phyloP scores from a whole-genome alignment of 2,329 filamentous ascomycete species.

The Paracoccidioides brasiliensis region DNA sequence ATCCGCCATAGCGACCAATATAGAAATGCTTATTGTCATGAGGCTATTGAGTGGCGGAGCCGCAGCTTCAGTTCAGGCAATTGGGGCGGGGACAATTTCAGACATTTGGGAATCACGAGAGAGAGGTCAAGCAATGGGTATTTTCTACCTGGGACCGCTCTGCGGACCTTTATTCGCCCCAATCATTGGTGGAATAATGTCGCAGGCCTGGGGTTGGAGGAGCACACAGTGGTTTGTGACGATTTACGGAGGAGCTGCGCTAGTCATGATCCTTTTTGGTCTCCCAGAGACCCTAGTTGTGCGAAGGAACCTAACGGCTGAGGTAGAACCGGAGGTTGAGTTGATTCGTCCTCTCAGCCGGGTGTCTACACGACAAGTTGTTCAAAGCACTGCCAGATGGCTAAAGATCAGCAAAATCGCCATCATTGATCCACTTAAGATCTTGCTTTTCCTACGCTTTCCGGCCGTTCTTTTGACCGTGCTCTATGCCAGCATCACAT shows the following conservation, averaged over 20 bases:
- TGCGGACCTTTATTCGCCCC: slow-evolving; percentile 62
- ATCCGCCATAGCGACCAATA: slow-evolving; percentile 54
- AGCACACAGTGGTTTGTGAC: slow-evolving; percentile 66
- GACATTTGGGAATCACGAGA: slow-evolving; percentile 66
- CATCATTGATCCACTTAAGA: slow-evolving; percentile 58
- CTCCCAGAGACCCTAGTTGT: slow-evolving; percentile 32
- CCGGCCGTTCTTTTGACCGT: slow-evolving; percentile 62
- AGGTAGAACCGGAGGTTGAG: slow-evolving; percentile 10
- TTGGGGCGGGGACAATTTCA: slow-evolving; percentile 70
- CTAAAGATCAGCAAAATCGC: slow-evolving; percentile 44
- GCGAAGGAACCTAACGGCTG: slow-evolving; percentile 20
- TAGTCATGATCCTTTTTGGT: slow-evolving; percentile 29
- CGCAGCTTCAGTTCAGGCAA: slow-evolving; percentile 66
- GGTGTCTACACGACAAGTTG: slow-evolving; percentile 49
- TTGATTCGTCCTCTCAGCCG: slow-evolving; percentile 28
- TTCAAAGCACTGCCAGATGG: slow-evolving; percentile 43
- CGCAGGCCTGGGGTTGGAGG: slow-evolving; percentile 57
- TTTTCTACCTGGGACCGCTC: slow-evolving; percentile 70
- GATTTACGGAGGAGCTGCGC: slow-evolving; percentile 47
- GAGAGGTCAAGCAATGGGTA: slow-evolving; percentile 65
- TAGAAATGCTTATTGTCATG: slow-evolving; percentile 66
- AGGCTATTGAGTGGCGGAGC: slow-evolving; percentile 62
- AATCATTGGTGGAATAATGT: slow-evolving; percentile 62
- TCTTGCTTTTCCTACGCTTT: slow-evolving; percentile 59
- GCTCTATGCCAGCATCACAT: slow-evolving; percentile 60